Evolutionary conservation across 257 asterid genomes (phyloP), one percentile per base, ranked within the genome.

Genomic region (Petunia axillaris): DNA sequence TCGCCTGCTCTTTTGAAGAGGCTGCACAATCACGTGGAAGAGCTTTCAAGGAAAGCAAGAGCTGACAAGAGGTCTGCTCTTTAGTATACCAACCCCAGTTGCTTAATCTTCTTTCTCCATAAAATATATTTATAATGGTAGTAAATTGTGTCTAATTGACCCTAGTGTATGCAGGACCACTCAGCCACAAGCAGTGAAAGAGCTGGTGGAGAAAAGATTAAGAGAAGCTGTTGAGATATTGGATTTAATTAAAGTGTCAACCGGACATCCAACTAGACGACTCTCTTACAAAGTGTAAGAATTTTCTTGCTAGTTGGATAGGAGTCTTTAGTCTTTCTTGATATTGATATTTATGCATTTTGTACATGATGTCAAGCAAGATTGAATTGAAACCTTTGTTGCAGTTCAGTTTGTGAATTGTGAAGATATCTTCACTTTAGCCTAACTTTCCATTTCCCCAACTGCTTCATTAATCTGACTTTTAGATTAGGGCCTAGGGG

Each of bases 1-100:
- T 88, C 83, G 66, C 91, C 98, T n/a, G 91, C 91, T 77, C 86
- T 89, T 59, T 39, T 92, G 80, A 96, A 81, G 84, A 91, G 98
- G 87, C 78, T 96, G 64, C 89, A 88, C 82, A 88, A 68, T 82
- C 92, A 91, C 48, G 95, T 85, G 14, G 97, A 90, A 84, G 97
- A 91, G 64, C 94, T 91, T 55, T 62, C 91, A 43, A 89, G 92
- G 83, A 94, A 94, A 85, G 90, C 93, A 62, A 91, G 82, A 74
- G 76, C 82, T 58, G 91, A 93, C 46, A 95, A 90, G 82, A 90
- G 98, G 99, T 95, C 3, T 64, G 85, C 46, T 48, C 75, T 48
- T 64, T 37, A 79, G 36, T 35, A 48, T 25, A 71, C 35, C 77
- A 71, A 48, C 11, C 60, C 35, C 11, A 9, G 11, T 48, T 71